Conservation (phyloP, 2,329 filamentous ascomycete species). For the Chrysosphaeria jannelii region DNA sequence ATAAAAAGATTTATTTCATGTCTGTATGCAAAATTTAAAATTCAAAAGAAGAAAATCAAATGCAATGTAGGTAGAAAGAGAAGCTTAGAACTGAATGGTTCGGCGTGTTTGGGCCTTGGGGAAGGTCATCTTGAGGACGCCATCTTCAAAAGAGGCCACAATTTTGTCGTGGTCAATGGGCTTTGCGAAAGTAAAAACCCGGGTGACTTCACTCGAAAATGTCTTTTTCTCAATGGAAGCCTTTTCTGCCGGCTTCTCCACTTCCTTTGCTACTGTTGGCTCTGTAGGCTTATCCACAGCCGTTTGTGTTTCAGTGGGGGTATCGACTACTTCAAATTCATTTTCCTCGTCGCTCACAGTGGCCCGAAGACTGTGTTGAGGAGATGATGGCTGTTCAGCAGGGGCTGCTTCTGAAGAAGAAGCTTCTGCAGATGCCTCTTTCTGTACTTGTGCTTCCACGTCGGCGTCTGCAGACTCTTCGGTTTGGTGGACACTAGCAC, state of each 20-base stretch:
- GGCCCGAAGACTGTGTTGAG: constrained; percentile 17
- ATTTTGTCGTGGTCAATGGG: constrained; percentile 32
- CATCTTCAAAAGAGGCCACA: constrained; percentile 30
- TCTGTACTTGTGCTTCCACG: too few relatives aligned
- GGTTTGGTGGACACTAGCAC: constrained; percentile 35
- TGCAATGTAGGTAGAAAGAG: too few relatives aligned
- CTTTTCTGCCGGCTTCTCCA: constrained; percentile 4
- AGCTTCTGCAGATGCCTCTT: too few relatives aligned
- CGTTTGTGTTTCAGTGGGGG: too few relatives aligned
- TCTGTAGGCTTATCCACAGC: too few relatives aligned
- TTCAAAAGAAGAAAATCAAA: too few relatives aligned
- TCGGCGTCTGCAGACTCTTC: too few relatives aligned
- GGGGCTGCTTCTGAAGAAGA: constrained; percentile 1
- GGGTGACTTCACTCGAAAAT: constrained; percentile 6
- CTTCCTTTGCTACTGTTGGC: constrained; percentile 8
- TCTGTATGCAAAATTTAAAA: too few relatives aligned
- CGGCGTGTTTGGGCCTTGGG: too few relatives aligned
- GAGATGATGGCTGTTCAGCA: too few relatives aligned
- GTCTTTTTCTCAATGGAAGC: constrained; percentile 1
- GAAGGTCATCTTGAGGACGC: constrained; percentile 29
- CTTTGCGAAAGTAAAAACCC: constrained; percentile 35
- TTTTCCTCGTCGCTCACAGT: constrained; percentile 32
- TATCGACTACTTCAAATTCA: constrained; percentile 7
- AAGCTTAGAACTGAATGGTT: too few relatives aligned
- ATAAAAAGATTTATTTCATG: too few relatives aligned